Conservation (phyloP, 2,329 filamentous ascomycete genomes). For the Fusarium sp. region DNA sequence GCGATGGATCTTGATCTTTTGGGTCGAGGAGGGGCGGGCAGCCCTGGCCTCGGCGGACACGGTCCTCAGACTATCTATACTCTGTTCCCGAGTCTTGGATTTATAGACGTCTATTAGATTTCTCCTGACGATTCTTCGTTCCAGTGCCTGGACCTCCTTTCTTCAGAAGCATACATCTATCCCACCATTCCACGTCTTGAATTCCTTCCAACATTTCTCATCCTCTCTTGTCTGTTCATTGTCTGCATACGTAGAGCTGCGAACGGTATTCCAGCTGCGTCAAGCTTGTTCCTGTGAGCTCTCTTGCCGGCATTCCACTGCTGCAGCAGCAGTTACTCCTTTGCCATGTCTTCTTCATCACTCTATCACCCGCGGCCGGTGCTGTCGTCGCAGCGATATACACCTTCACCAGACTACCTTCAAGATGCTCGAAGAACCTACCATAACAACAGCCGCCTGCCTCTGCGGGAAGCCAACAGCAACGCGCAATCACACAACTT, state of each 20-base stretch:
- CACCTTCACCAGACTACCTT: constrained; percentile 59
- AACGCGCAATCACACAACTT: constrained; percentile 61
- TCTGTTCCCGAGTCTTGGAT: constrained; percentile 52
- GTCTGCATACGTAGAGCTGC: constrained; percentile 46
- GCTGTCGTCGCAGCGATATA: constrained; percentile 64
- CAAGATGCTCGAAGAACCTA: constrained; percentile 57
- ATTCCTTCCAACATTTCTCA: constrained; percentile 60
- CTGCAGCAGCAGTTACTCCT: constrained; percentile 28
- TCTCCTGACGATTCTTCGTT: constrained; percentile 52
- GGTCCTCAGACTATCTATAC: constrained; percentile 46
- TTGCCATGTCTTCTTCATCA: constrained; percentile 54
- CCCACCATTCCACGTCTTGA: constrained; percentile 57
- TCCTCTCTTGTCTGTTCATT: constrained; percentile 51
- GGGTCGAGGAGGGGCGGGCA: constrained; percentile 47
- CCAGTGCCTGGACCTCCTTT: constrained; percentile 52
- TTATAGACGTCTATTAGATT: constrained; percentile 50
- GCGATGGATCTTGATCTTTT: constrained; percentile 50
- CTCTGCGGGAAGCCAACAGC: constrained; percentile 64
- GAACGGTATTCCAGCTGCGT: constrained; percentile 44
- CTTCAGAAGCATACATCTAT: constrained; percentile 55
- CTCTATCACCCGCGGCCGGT: constrained; percentile 59
- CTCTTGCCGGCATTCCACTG: constrained; percentile 50
- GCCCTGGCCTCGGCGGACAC: constrained; percentile 52
- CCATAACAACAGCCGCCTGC: constrained; percentile 54
- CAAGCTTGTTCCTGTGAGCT: constrained; percentile 45